phyloP scores from a whole-genome alignment of 2,329 filamentous ascomycete genomes.

The Hymenoscyphus scutula region DNA sequence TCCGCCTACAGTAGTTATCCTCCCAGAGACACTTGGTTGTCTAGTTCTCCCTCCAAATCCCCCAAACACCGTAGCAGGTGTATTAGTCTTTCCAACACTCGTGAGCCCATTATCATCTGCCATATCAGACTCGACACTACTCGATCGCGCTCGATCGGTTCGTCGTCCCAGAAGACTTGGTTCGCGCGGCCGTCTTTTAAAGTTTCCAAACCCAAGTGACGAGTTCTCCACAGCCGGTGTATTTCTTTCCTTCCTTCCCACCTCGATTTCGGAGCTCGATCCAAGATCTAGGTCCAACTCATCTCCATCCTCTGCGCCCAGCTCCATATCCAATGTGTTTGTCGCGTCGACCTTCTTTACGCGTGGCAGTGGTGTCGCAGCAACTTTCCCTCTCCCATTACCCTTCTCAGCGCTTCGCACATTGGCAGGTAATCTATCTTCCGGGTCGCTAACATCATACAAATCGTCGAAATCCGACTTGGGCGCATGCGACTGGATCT shows the following conservation, averaged over 20 bases:
- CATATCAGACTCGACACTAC: slow-evolving; percentile 35
- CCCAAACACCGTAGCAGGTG: slow-evolving; percentile 30
- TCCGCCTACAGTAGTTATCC: slow-evolving; percentile 28
- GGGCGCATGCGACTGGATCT: slow-evolving; percentile 12
- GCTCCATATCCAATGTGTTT: slow-evolving; percentile 6
- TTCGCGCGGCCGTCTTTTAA: slow-evolving; percentile 57
- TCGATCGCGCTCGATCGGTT: slow-evolving; percentile 29
- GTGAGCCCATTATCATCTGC: slow-evolving; percentile 30
- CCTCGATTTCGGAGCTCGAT: slow-evolving; percentile 34
- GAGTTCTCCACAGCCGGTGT: slow-evolving; percentile 36
- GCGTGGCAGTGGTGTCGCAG: slow-evolving; percentile 7
- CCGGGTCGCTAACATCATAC: slow-evolving; percentile 35
- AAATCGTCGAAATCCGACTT: slow-evolving; percentile 29
- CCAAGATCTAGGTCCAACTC: slow-evolving; percentile 21
- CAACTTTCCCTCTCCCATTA: slow-evolving; percentile 24
- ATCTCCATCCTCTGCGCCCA: slow-evolving; percentile 10
- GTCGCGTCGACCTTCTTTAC: not conserved
- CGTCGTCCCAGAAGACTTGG: slow-evolving; percentile 32
- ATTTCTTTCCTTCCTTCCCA: slow-evolving; percentile 29
- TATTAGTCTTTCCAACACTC: slow-evolving; percentile 30
- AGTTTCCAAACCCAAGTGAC: slow-evolving; percentile 49
- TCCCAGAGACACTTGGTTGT: slow-evolving; percentile 37
- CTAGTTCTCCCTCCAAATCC: slow-evolving; percentile 38
- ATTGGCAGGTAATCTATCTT: slow-evolving; percentile 19
- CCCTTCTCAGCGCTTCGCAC: slow-evolving; percentile 22